Conservation (phyloP, 2,329 filamentous ascomycete genomes). For the Alternaria gaisen region DNA sequence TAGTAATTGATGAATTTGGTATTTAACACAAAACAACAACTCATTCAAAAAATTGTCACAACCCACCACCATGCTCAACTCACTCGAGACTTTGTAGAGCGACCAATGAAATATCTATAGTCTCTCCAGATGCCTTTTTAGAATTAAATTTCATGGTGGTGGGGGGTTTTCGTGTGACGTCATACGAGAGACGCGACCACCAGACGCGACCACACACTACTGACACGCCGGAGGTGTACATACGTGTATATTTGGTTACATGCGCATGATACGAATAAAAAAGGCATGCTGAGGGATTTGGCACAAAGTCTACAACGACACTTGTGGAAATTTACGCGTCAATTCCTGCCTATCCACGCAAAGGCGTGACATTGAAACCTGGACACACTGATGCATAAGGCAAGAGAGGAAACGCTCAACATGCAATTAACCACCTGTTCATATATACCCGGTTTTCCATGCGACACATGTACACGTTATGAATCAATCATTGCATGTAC, state of each 20-base stretch:
- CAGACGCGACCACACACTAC: neutral
- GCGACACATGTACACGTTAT: neutral
- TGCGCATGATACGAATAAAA: neutral
- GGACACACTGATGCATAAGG: neutral
- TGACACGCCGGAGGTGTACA: neutral
- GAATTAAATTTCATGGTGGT: neutral
- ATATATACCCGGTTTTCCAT: slow-evolving; percentile 7
- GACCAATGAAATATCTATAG: fast-evolving
- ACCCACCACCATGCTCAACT: neutral
- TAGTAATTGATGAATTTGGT: neutral
- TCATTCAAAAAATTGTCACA: neutral
- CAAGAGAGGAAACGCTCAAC: slow-evolving; percentile 10
- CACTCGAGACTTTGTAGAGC: fast-evolving
- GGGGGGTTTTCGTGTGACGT: neutral
- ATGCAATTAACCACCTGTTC: slow-evolving; percentile 11
- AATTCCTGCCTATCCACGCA: neutral
- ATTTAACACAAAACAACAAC: neutral
- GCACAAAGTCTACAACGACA: neutral
- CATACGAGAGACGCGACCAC: neutral
- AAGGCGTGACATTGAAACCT: neutral
- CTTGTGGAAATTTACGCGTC: neutral
- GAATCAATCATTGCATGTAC: slow-evolving; percentile 8
- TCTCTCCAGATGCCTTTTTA: neutral
- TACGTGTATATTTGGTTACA: neutral
- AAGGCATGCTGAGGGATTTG: too few relatives aligned